Conservation (phyloP, 495 filamentous ascomycete genomes). For the Recurvomyces mirabilis region DNA sequence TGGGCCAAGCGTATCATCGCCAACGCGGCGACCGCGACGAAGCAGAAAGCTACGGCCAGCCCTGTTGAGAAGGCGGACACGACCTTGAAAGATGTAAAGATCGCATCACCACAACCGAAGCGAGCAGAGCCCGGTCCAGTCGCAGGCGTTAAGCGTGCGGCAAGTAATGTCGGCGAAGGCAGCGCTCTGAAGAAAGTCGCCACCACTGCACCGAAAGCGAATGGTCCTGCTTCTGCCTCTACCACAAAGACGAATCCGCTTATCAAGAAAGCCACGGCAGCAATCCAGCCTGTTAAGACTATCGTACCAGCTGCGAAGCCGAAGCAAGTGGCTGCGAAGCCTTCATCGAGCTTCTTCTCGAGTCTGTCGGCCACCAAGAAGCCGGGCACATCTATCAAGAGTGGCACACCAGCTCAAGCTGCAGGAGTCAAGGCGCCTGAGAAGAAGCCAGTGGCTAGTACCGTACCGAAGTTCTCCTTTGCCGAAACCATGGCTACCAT, state of each 20-base stretch:
- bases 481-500: conserved; percentile 32
- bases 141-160: conserved; percentile 37
- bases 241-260: conserved; percentile 8
- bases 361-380: conserved; percentile 51
- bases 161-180: conserved; percentile 33
- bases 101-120: conserved; percentile 23
- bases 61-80: conserved; percentile 29
- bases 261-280: conserved; percentile 20
- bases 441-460: conserved; percentile 28
- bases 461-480: no score
- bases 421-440: conserved; percentile 16
- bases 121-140: conserved; percentile 24
- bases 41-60: conserved; percentile 14
- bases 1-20: conserved; percentile 47
- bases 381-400: conserved; percentile 42
- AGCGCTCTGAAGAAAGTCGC: conserved; percentile 28
- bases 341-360: conserved; percentile 47
- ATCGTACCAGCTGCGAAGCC: conserved; percentile 36
- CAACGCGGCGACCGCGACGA: conserved; percentile 44
- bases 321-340: conserved; percentile 44
- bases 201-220: conserved; percentile 33
- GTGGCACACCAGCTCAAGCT: conserved; percentile 13
- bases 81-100: conserved; percentile 31
- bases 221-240: conserved; percentile 27
- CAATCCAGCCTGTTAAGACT: conserved; percentile 9